Conservation (phyloP, 441 rosid species). For the Lepidium campestre region DNA sequence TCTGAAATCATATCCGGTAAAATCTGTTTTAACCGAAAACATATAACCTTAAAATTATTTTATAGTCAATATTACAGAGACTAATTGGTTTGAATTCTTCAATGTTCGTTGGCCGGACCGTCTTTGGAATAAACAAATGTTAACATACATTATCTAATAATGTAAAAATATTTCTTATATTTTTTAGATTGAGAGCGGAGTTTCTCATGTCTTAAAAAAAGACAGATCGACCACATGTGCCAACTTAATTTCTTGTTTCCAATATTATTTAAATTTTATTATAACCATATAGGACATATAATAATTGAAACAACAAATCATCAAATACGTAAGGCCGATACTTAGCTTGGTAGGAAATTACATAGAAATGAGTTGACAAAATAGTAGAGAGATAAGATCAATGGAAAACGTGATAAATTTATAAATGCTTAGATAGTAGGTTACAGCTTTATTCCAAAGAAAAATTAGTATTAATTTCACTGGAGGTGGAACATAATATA, state of each 20-base stretch:
- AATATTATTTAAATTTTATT: background rate
- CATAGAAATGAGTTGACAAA: background rate
- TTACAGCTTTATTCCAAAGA: background rate
- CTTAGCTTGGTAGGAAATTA: background rate
- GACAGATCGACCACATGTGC: background rate
- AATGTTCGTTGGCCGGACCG: no score
- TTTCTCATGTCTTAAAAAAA: background rate
- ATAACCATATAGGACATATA: background rate
- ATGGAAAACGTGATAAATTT: constrained; percentile 6
- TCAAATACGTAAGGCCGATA: background rate
- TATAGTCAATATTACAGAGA: no score
- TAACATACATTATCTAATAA: no score
- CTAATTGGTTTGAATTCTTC: no score
- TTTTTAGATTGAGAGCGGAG: background rate
- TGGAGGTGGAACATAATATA: background rate
- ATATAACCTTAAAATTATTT: no score
- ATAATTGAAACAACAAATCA: background rate
- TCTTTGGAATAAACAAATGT: no score
- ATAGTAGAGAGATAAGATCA: background rate
- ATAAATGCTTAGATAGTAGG: background rate
- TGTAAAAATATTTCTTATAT: background rate
- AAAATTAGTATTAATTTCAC: background rate
- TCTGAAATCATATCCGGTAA: no score
- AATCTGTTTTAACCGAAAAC: no score
- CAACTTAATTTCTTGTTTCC: background rate